Conservation (phyloP, 768 basidiomycete species). For the Porpolomopsis calyptriformis region DNA sequence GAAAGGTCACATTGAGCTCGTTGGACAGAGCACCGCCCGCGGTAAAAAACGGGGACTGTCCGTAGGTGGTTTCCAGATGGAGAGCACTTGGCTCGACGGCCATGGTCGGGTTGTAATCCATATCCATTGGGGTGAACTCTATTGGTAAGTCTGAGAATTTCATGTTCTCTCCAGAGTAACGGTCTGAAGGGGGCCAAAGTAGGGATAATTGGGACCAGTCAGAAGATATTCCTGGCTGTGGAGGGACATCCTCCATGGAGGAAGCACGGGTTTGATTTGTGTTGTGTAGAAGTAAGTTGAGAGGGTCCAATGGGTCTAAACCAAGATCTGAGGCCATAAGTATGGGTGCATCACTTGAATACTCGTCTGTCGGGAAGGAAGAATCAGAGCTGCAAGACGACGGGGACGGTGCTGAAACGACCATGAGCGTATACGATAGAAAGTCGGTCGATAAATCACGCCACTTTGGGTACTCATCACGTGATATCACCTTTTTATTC, state of each 20-base stretch:
- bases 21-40: constrained; percentile 1
- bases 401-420: constrained; percentile 1
- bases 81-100: constrained; percentile 56
- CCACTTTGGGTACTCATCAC: constrained; percentile 1
- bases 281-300: too few species aligned
- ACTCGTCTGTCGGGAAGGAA: not conserved
- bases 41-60: not conserved
- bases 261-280: too few species aligned
- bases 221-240: too few species aligned
- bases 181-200: too few species aligned
- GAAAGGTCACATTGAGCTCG: constrained; percentile 11
- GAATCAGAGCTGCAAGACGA: constrained; percentile 2
- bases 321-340: constrained; percentile 32
- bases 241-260: too few species aligned
- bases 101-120: constrained; percentile 50
- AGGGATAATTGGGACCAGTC: too few species aligned
- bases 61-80: constrained; percentile 31
- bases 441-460: not conserved
- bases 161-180: too few species aligned
- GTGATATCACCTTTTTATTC: too few species aligned
- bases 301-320: too few species aligned
- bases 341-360: constrained; percentile 5
- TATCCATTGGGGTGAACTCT: constrained; percentile 41
- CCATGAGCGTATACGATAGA: not conserved
- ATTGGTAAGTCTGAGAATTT: constrained; percentile 32